Evolutionary conservation across 1,284 basidiomycete genomes (phyloP).

Genomic region (Irpex sp.): DNA sequence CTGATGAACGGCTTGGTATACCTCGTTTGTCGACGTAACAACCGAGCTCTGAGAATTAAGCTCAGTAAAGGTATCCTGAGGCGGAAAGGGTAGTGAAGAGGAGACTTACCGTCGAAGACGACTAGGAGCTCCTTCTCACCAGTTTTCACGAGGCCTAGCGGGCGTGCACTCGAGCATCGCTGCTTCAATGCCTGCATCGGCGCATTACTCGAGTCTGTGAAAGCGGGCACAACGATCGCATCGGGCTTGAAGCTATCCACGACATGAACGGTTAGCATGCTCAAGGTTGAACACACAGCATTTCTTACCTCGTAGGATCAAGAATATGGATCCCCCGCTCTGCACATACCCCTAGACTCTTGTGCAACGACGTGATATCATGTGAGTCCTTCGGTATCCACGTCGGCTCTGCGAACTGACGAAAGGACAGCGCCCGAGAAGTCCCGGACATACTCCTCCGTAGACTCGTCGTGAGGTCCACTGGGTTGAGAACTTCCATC

Average conservation of each 20-base stretch:
- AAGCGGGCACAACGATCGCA: conserved; percentile 57
- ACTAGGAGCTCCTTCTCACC: conserved; percentile 57
- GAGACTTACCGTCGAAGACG: conserved; percentile 64
- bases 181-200: conserved; percentile 52
- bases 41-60: conserved; percentile 42
- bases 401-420: conserved; percentile 60
- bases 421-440: conserved; percentile 39
- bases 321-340: conserved; percentile 60
- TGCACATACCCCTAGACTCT: conserved; percentile 62
- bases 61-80: not conserved
- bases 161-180: conserved; percentile 54
- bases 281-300: not conserved
- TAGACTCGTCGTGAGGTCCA: conserved; percentile 27
- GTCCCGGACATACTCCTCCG: conserved; percentile 23
- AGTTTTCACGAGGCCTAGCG: conserved; percentile 65
- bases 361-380: conserved; percentile 53
- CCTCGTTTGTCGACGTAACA: conserved; percentile 73
- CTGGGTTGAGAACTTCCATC: conserved; percentile 35
- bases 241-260: conserved; percentile 33
- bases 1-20: conserved; percentile 51
- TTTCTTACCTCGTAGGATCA: conserved; percentile 61
- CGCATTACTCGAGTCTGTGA: conserved; percentile 38
- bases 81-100: not conserved
- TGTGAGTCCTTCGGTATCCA: conserved; percentile 67
- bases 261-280: not conserved